These are phyloP conservation scores for Pythium vanterpoolii DNA, from an alignment of 352 stramenopile species.

Conservation along the genomic window DNA sequence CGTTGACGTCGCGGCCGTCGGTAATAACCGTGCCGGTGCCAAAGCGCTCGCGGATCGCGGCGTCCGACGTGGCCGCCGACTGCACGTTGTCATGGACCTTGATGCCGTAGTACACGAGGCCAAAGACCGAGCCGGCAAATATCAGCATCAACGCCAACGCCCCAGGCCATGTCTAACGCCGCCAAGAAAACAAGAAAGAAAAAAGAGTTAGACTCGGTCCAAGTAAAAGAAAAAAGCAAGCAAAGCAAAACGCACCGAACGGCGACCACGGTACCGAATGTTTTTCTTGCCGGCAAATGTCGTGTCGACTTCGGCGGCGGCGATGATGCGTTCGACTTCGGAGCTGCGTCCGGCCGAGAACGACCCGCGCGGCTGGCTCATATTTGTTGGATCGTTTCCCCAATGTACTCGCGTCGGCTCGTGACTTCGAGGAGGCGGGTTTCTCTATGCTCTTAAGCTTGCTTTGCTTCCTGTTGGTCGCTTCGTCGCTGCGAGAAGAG, in stretches of 20 bases:
- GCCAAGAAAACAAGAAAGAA: too few species aligned
- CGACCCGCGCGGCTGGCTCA: conserved; percentile 30
- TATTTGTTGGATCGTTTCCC: background rate
- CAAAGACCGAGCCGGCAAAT: conserved; percentile 51
- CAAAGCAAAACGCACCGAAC: conserved; percentile 38
- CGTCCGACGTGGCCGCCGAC: conserved; percentile 39
- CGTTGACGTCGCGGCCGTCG: conserved; percentile 44
- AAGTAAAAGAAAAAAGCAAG: background rate
- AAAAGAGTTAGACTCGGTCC: too few species aligned
- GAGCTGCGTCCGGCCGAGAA: conserved; percentile 57
- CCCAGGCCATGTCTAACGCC: conserved; percentile 71
- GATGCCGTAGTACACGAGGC: conserved; percentile 76
- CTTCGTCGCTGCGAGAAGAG: conserved; percentile 4
- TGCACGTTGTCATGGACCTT: conserved; percentile 61
- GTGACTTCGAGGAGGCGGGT: conserved; percentile 8
- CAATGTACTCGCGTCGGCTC: conserved; percentile 2
- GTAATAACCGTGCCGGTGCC: conserved; percentile 60
- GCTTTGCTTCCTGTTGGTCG: background rate
- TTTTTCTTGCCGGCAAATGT: conserved; percentile 78
- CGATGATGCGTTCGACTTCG: conserved; percentile 82
- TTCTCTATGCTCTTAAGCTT: conserved; percentile 7
- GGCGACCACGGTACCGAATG: conserved; percentile 57
- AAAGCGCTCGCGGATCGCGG: conserved; percentile 47
- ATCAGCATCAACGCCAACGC: conserved; percentile 63
- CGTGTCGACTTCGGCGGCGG: conserved; percentile 70